phyloP scores from a whole-genome alignment of 176 grass and related monocot species.

The Pharus latifolius region DNA sequence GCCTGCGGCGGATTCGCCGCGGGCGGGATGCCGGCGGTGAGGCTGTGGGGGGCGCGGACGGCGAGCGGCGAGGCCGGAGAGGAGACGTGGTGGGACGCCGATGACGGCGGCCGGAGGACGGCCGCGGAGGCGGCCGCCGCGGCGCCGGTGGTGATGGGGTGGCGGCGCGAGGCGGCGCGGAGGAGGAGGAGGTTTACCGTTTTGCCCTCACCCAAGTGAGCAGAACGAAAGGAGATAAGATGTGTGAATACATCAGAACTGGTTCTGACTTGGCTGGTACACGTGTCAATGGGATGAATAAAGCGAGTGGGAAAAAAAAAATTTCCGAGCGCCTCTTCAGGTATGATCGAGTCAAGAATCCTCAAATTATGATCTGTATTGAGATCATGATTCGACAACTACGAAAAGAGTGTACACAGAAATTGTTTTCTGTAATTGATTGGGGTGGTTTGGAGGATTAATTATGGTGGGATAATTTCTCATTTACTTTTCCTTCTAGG shows the following conservation, averaged over 20 bases:
- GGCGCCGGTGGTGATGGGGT: conserved; percentile 18
- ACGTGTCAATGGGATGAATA: not conserved
- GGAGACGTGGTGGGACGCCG: conserved; percentile 31
- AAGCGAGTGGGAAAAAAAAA: too few relatives aligned
- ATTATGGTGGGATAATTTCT: not conserved
- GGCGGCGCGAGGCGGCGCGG: conserved; percentile 2
- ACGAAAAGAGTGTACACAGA: too few relatives aligned
- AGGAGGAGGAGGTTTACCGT: not conserved
- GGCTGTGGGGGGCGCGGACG: conserved; percentile 31
- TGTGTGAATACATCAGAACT: too few relatives aligned
- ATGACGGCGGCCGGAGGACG: conserved; percentile 5
- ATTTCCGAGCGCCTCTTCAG: too few relatives aligned
- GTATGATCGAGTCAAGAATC: too few relatives aligned
- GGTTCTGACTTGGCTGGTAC: too few relatives aligned
- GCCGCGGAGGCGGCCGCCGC: not conserved
- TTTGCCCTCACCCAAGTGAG: not conserved
- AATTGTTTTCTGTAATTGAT: too few relatives aligned
- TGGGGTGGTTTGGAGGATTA: conserved; percentile 2
- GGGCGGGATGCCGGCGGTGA: not conserved
- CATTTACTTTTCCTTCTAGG: not conserved
- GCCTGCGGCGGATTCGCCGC: not conserved
- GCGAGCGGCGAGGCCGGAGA: not conserved
- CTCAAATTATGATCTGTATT: too few relatives aligned
- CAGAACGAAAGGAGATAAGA: not conserved
- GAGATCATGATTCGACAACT: too few relatives aligned